Evolutionary conservation across 2,329 filamentous ascomycete species (phyloP).

Genomic region (Cladosporium sp.): DNA sequence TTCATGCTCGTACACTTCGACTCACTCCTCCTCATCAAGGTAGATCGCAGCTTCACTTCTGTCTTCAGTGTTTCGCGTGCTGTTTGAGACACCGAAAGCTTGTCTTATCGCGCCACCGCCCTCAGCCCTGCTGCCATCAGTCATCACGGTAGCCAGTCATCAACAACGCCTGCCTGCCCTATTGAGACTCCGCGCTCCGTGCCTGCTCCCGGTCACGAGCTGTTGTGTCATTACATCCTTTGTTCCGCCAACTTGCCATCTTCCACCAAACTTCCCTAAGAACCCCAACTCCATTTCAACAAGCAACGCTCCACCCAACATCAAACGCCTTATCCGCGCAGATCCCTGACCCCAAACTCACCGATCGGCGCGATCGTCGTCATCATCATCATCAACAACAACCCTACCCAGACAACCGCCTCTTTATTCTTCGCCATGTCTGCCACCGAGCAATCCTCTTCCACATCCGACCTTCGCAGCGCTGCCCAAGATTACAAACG

Average conservation of each 20-base stretch:
- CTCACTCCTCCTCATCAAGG: background rate
- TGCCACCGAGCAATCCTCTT: slow-evolving; percentile 41
- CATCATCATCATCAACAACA: background rate
- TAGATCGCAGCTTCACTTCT: background rate
- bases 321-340: background rate
- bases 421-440: slow-evolving; percentile 32
- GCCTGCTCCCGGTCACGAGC: slow-evolving; percentile 5
- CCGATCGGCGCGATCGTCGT: background rate
- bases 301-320: background rate
- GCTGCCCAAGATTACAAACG: slow-evolving; percentile 50
- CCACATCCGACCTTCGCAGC: slow-evolving; percentile 52
- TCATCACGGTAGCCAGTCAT: slow-evolving; percentile 4
- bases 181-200: slow-evolving; percentile 10
- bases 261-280: background rate
- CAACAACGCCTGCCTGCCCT: slow-evolving; percentile 1
- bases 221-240: slow-evolving; percentile 10
- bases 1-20: background rate
- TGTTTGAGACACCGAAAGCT: slow-evolving; percentile 6
- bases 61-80: background rate
- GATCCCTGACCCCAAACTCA: background rate
- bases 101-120: slow-evolving; percentile 7
- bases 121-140: background rate
- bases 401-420: background rate
- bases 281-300: background rate
- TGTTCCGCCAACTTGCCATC: background rate